Conservation (phyloP, 805 yeast species). For the Zygoascus tannicola region DNA sequence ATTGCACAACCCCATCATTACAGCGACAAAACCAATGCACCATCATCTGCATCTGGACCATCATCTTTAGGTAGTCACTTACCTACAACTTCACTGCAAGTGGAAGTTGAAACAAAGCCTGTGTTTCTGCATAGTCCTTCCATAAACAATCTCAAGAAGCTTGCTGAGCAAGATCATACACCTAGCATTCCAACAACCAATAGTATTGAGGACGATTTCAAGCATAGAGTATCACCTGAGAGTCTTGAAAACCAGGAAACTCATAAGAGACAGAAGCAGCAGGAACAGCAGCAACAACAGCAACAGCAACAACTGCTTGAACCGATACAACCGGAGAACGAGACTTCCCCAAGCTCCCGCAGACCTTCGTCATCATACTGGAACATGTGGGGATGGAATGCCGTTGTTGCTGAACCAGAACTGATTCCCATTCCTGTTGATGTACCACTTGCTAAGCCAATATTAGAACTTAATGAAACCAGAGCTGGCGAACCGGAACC, state of each 20-base stretch:
- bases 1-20: neutral
- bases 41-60: neutral
- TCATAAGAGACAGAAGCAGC: neutral
- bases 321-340: too few relatives aligned
- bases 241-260: neutral
- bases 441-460: neutral
- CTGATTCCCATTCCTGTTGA: neutral
- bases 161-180: neutral
- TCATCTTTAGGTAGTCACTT: neutral
- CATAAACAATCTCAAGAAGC: neutral
- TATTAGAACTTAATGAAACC: neutral
- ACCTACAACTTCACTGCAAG: constrained; percentile 1
- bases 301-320: too few relatives aligned
- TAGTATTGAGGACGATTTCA: neutral
- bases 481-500: neutral
- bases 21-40: neutral
- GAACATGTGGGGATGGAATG: neutral
- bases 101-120: constrained; percentile 1
- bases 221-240: neutral
- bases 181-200: neutral
- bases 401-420: neutral
- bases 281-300: too few relatives aligned
- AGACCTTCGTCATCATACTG: neutral
- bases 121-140: neutral
- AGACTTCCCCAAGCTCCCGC: too few relatives aligned